Evolutionary conservation across 108 stramenopile genomes (phyloP).

Genomic region (Schizochytrium sp.): DNA sequence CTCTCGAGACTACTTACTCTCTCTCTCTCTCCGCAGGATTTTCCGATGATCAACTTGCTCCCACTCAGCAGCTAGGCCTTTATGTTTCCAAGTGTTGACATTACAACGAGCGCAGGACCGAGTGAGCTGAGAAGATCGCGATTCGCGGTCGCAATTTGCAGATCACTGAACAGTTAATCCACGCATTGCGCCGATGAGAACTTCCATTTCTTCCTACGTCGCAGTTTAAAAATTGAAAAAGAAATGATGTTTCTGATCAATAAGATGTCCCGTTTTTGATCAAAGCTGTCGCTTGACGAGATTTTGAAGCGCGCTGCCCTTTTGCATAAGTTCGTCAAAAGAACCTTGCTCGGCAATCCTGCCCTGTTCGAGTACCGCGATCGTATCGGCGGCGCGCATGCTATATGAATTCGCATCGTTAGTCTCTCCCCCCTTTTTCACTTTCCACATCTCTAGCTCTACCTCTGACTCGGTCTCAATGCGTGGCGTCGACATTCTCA

Average conservation of each 20-base stretch:
- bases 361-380: neutral
- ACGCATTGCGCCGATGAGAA: neutral
- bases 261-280: neutral
- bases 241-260: neutral
- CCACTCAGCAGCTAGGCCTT: too few relatives aligned
- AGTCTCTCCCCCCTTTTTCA: neutral
- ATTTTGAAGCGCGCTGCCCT: neutral
- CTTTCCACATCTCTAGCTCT: neutral
- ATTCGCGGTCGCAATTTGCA: too few relatives aligned
- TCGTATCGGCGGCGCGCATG: neutral
- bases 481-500: too few relatives aligned
- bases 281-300: slow-evolving; percentile 12
- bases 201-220: neutral
- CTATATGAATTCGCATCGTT: neutral
- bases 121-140: too few relatives aligned
- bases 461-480: too few relatives aligned
- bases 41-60: too few relatives aligned
- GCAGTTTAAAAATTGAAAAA: neutral
- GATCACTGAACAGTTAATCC: too few relatives aligned
- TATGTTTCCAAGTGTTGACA: too few relatives aligned
- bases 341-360: slow-evolving; percentile 13
- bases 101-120: too few relatives aligned
- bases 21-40: too few relatives aligned
- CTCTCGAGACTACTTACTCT: too few relatives aligned
- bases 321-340: neutral